Percentiles rank a stretch among this genome's conserved stretches.
phyloP scores from a whole-genome alignment of 2,329 filamentous ascomycete genomes.

The Exophiala viscosa region DNA sequence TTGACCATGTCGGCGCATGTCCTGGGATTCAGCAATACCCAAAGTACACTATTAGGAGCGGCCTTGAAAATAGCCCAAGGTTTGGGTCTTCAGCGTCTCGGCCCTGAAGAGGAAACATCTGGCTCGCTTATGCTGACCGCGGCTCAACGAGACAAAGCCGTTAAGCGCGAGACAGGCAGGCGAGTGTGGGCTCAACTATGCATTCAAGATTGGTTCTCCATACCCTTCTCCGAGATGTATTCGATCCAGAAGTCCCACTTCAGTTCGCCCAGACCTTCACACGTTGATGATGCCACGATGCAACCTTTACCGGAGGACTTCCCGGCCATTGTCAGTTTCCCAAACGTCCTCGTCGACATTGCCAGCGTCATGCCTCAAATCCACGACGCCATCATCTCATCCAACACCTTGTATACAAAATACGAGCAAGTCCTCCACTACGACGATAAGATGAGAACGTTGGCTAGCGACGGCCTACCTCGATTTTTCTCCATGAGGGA shows the following conservation, averaged over 20 bases:
- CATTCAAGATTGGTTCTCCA: slow-evolving; percentile 44
- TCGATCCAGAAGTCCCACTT: slow-evolving; percentile 37
- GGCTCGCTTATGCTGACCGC: slow-evolving; percentile 5
- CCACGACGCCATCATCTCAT: slow-evolving; percentile 37
- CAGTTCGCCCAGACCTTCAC: slow-evolving; percentile 33
- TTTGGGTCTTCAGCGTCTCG: slow-evolving; percentile 45
- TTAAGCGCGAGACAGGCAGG: slow-evolving; percentile 36
- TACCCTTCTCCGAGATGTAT: slow-evolving; percentile 40
- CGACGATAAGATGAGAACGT: slow-evolving; percentile 37
- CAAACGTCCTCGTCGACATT: slow-evolving; percentile 37
- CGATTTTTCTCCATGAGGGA: slow-evolving; percentile 35
- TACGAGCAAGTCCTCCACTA: slow-evolving; percentile 42
- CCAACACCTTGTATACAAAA: slow-evolving; percentile 37
- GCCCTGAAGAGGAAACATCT: slow-evolving; percentile 26
- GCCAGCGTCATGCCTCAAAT: slow-evolving; percentile 38
- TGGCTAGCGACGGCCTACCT: slow-evolving; percentile 35
- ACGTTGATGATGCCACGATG: slow-evolving; percentile 38
- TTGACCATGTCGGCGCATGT: slow-evolving; percentile 49
- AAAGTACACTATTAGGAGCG: slow-evolving; percentile 44
- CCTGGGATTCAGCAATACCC: slow-evolving; percentile 49
- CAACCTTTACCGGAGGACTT: slow-evolving; percentile 17
- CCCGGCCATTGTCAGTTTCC: slow-evolving; percentile 36
- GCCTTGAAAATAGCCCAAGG: slow-evolving; percentile 48
- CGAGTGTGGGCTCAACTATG: slow-evolving; percentile 39
- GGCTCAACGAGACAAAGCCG: slow-evolving; percentile 21